Percentiles rank a stretch among this genome's conserved stretches.
phyloP scores from a whole-genome alignment of 306 rosid genomes.

The Vigna nakashimae region DNA sequence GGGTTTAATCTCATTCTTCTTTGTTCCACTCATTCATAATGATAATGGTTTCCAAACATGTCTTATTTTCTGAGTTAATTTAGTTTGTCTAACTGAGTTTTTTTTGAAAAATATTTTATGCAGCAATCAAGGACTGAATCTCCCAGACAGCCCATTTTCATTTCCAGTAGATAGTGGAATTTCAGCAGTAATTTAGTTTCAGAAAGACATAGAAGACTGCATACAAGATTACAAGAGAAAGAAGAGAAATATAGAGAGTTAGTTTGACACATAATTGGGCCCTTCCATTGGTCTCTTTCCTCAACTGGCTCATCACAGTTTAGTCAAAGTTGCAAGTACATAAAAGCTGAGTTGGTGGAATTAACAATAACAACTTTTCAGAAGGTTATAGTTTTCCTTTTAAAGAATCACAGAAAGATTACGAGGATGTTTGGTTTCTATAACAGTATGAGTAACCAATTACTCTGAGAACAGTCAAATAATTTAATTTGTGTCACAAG shows the following conservation, averaged over 20 bases:
- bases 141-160: conserved; percentile 84
- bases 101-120: conserved; percentile 1
- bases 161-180: conserved; percentile 40
- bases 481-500: background rate
- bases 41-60: background rate
- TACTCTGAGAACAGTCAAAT: background rate
- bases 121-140: conserved; percentile 65
- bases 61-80: background rate
- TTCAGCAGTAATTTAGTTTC: conserved; percentile 43
- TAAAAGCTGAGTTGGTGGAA: conserved; percentile 37
- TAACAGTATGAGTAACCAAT: conserved; percentile 18
- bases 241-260: conserved; percentile 13
- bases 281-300: conserved; percentile 6
- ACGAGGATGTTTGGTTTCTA: conserved; percentile 20
- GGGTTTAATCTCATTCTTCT: background rate
- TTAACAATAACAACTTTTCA: conserved; percentile 33
- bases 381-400: conserved; percentile 35
- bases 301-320: conserved; percentile 4
- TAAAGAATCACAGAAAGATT: conserved; percentile 16
- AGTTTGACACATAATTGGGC: conserved; percentile 10
- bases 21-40: background rate
- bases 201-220: background rate
- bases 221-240: background rate
- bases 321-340: conserved; percentile 39
- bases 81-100: background rate